phyloP scores from a whole-genome alignment of 1,284 basidiomycete genomes.

The Boletellus deceptivus region DNA sequence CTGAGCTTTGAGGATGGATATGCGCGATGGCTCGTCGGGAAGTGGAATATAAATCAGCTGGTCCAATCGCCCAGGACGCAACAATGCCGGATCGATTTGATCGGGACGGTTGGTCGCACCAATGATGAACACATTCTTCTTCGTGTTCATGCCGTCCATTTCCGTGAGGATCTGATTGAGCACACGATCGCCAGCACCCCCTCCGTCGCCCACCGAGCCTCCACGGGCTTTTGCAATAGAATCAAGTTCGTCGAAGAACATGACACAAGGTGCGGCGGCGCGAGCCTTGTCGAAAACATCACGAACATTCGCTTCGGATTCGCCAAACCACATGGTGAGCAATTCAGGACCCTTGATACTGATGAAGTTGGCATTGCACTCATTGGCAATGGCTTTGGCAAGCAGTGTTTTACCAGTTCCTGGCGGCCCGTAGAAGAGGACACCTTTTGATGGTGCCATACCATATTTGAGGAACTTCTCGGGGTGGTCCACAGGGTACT shows the following conservation, averaged over 20 bases:
- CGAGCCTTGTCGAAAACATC: slow-evolving; percentile 99
- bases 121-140: slow-evolving; percentile 99
- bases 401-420: slow-evolving; percentile 96
- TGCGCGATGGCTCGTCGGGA: slow-evolving; percentile 89
- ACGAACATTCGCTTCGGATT: slow-evolving; percentile 98
- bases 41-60: slow-evolving; percentile 92
- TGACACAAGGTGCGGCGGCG: slow-evolving; percentile 97
- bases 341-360: slow-evolving; percentile 97
- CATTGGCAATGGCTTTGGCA: slow-evolving; percentile 98
- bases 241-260: slow-evolving; percentile 99
- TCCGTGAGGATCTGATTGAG: slow-evolving; percentile 97
- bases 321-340: slow-evolving; percentile 99
- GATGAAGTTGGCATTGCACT: slow-evolving; percentile 99
- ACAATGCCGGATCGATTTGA: slow-evolving; percentile 94
- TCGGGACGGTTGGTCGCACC: slow-evolving; percentile 99
- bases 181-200: slow-evolving; percentile 96
- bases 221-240: slow-evolving; percentile 98
- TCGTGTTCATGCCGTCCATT: slow-evolving; percentile 99
- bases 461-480: slow-evolving; percentile 99
- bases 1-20: slow-evolving; percentile 88
- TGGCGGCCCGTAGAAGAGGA: slow-evolving; percentile 95
- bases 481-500: slow-evolving; percentile 99
- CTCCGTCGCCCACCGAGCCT: slow-evolving; percentile 78
- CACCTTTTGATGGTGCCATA: slow-evolving; percentile 99
- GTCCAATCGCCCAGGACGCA: slow-evolving; percentile 98